Evolutionary conservation across 371 early-diverging fungal species (phyloP).

Genomic region (Lichtheimia hyalospora): DNA sequence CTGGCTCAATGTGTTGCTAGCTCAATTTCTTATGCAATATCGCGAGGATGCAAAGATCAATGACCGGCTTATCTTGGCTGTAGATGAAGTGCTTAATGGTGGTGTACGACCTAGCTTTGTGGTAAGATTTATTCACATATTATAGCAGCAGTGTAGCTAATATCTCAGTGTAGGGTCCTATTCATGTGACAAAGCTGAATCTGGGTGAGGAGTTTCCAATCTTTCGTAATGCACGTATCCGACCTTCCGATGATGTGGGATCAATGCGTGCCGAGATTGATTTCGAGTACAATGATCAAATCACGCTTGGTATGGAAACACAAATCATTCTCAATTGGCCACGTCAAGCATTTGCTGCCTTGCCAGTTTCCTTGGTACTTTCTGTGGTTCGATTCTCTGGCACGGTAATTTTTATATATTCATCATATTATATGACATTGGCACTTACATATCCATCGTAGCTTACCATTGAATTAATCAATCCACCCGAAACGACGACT

Average conservation of each 20-base stretch:
- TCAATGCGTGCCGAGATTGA: constrained; percentile 80
- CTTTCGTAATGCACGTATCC: constrained; percentile 70
- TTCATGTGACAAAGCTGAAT: constrained; percentile 85
- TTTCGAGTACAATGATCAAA: constrained; percentile 79
- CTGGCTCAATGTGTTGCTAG: constrained; percentile 92
- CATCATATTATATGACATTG: background rate
- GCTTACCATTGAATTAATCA: constrained; percentile 48
- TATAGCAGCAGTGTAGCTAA: background rate
- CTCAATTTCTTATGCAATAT: constrained; percentile 81
- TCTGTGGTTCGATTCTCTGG: constrained; percentile 87
- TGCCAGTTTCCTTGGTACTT: constrained; percentile 84
- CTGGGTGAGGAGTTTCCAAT: constrained; percentile 90
- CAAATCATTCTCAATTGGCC: constrained; percentile 92
- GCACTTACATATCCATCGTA: constrained; percentile 3
- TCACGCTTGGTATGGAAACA: constrained; percentile 79
- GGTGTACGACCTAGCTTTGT: constrained; percentile 79
- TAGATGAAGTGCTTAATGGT: constrained; percentile 81
- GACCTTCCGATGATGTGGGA: constrained; percentile 69
- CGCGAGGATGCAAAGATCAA: constrained; percentile 81
- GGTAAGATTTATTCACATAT: constrained; percentile 39
- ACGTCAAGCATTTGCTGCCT: constrained; percentile 77
- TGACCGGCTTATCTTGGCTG: constrained; percentile 64
- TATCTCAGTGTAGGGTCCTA: constrained; percentile 61
- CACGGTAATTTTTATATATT: constrained; percentile 56
- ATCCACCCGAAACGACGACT: constrained; percentile 44